Percentiles rank a stretch among this genome's conserved stretches.
Evolutionary conservation across 2,329 filamentous ascomycete genomes (phyloP).

Genomic region (Cordyceps cicadae): DNA sequence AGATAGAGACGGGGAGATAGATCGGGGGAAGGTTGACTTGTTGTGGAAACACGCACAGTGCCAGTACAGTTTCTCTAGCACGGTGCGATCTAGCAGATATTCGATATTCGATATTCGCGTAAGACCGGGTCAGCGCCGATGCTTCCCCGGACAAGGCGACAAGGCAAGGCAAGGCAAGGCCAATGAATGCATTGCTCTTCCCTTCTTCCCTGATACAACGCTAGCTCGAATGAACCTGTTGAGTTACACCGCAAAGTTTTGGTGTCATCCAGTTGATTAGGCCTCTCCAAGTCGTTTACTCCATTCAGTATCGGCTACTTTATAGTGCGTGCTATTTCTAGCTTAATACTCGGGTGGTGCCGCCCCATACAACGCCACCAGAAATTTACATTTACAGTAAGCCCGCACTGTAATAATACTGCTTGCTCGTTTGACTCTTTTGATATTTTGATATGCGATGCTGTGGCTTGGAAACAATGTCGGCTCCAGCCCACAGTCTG

Average conservation of each 20-base stretch:
- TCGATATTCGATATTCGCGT: no score
- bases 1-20: neutral
- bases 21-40: neutral
- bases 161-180: neutral
- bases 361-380: neutral
- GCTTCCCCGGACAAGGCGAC: neutral
- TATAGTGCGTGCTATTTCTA: neutral
- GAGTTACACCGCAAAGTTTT: neutral
- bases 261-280: neutral
- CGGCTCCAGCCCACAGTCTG: no score
- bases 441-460: neutral
- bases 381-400: neutral
- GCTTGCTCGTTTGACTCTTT: neutral
- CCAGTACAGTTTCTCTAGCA: neutral
- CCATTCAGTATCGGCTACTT: neutral
- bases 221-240: neutral
- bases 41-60: neutral
- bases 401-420: neutral
- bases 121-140: conserved; percentile 1
- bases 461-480: neutral
- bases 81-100: neutral
- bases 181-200: neutral
- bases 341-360: neutral
- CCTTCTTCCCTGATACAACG: neutral
- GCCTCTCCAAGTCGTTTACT: neutral